Conservation (phyloP, 83 land plant genomes). For the Picea abies region DNA sequence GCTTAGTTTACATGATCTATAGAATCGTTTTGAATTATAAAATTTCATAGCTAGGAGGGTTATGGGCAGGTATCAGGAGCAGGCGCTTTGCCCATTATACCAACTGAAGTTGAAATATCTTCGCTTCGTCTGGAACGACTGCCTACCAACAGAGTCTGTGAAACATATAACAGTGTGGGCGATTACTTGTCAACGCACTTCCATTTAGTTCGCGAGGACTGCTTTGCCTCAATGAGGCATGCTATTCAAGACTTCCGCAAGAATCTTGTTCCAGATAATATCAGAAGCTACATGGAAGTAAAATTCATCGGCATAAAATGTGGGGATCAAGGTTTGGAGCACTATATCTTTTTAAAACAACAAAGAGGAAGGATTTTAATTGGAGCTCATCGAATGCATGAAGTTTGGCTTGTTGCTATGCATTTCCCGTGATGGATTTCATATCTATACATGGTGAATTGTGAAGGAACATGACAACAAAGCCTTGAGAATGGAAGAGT, state of each 20-base stretch:
- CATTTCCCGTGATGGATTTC: neutral
- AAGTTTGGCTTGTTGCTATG: constrained; percentile 7
- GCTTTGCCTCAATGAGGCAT: constrained; percentile 4
- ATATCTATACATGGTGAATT: neutral
- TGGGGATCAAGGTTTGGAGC: too few relatives aligned
- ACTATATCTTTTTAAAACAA: neutral
- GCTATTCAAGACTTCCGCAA: constrained; percentile 8
- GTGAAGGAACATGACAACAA: neutral
- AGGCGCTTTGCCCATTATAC: too few relatives aligned
- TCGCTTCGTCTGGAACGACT: too few relatives aligned
- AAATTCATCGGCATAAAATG: neutral
- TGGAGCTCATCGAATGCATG: constrained; percentile 8
- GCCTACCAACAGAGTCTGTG: too few relatives aligned
- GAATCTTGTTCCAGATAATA: neutral
- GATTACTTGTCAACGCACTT: constrained; percentile 25
- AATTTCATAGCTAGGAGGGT: too few relatives aligned
- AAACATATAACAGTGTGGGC: neutral
- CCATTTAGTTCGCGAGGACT: constrained; percentile 19
- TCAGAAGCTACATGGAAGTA: constrained; percentile 12
- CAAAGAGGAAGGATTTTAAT: neutral
- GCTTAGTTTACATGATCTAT: too few relatives aligned
- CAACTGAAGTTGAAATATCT: too few relatives aligned
- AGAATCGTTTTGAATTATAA: too few relatives aligned
- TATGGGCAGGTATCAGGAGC: too few relatives aligned
- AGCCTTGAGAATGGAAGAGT: constrained; percentile 9